A percentile compares a stretch with the other conserved stretches of the same genome.
Evolutionary conservation across 768 basidiomycete species (phyloP).

Genomic region (Trametes coccinea): DNA sequence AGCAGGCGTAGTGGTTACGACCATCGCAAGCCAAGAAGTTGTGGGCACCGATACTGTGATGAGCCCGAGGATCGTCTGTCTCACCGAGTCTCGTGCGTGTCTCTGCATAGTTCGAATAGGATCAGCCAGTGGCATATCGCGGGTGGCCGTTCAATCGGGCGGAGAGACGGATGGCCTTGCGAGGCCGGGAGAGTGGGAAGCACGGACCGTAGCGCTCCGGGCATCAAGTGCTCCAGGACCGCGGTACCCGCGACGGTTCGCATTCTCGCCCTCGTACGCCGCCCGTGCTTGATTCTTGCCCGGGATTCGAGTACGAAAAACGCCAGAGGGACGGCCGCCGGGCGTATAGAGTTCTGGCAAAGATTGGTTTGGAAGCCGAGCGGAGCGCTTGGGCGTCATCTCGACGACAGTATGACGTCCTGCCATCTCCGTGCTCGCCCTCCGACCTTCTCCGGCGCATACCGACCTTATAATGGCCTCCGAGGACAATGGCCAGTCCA

Average conservation of each 20-base stretch:
- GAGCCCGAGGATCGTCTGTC: not conserved
- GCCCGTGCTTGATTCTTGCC: no score
- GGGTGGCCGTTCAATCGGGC: not conserved
- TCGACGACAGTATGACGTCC: constrained; percentile 5
- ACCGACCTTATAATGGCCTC: not conserved
- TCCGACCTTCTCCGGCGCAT: constrained; percentile 6
- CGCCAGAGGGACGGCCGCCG: no score
- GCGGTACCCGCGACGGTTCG: not conserved
- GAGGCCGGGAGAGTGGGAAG: not conserved
- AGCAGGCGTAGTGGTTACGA: constrained; percentile 13
- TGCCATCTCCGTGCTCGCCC: constrained; percentile 4
- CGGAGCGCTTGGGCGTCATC: constrained; percentile 4
- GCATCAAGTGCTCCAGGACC: no score
- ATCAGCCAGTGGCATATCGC: no score
- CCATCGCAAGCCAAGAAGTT: not conserved
- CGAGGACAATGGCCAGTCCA: not conserved
- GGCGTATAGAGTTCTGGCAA: no score
- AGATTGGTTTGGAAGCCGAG: not conserved
- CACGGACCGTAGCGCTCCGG: constrained; percentile 3
- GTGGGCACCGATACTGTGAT: not conserved
- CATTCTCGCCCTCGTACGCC: no score
- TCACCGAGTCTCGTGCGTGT: no score
- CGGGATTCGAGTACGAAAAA: no score
- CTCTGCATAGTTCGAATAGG: no score
- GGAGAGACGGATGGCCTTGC: not conserved